phyloP scores from a whole-genome alignment of 2,329 filamentous ascomycete genomes.

The Fusarium odoratissimum region DNA sequence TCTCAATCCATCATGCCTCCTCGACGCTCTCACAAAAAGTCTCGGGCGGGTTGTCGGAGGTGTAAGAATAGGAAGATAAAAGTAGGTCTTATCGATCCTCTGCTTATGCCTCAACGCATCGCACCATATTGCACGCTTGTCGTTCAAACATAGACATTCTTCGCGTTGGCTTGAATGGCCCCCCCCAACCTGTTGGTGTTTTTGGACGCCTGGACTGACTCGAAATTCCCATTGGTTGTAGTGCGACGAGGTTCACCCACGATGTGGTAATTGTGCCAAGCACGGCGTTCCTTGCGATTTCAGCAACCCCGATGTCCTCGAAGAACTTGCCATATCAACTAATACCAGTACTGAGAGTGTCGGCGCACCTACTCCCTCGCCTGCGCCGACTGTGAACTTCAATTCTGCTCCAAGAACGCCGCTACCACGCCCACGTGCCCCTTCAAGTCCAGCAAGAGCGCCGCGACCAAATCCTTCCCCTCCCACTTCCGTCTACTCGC shows the following conservation, averaged over 20 bases:
- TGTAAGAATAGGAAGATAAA: conserved; percentile 79
- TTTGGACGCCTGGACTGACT: conserved; percentile 25
- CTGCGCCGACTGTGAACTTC: conserved; percentile 34
- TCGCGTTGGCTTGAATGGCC: conserved; percentile 2
- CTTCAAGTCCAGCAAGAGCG: conserved; percentile 30
- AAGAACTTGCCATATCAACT: conserved; percentile 56
- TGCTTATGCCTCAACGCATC: conserved; percentile 13
- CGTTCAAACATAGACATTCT: background rate
- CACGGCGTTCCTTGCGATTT: conserved; percentile 76
- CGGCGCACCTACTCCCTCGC: conserved; percentile 41
- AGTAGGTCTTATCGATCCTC: conserved; percentile 54
- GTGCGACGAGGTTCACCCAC: conserved; percentile 75
- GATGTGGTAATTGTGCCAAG: conserved; percentile 74
- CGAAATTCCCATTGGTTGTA: conserved; percentile 43
- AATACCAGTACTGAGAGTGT: conserved; percentile 48
- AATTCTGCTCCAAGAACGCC: conserved; percentile 40
- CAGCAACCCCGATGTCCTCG: conserved; percentile 62
- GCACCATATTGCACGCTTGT: conserved; percentile 4
- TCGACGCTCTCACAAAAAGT: conserved; percentile 76
- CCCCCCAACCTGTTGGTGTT: background rate
- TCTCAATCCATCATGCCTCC: conserved; percentile 64
- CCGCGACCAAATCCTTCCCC: conserved; percentile 43
- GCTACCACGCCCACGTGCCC: conserved; percentile 40
- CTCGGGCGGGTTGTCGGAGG: conserved; percentile 71
- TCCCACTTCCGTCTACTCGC: conserved; percentile 51